Evolutionary conservation across 208 protist species (phyloP).

Genomic region (Wallacemonas sp.): DNA sequence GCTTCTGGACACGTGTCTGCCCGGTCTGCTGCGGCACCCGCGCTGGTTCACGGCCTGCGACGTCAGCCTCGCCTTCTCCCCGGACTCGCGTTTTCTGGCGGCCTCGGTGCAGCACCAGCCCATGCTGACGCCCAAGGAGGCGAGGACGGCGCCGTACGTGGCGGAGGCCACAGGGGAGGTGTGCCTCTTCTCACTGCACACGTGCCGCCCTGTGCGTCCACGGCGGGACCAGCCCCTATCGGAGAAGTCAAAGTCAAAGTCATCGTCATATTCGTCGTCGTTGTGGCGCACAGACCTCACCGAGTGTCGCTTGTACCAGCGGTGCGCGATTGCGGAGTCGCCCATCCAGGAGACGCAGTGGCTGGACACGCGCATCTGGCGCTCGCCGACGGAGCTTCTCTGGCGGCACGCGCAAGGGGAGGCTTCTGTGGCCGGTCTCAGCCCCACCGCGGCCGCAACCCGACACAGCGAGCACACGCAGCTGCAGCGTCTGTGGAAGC

Average conservation of each 20-base stretch:
- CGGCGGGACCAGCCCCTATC: too few species aligned
- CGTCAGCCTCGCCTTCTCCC: conserved; percentile 57
- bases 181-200: conserved; percentile 69
- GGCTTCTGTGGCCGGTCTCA: conserved; percentile 14
- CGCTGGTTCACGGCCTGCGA: conserved; percentile 68
- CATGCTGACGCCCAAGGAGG: conserved; percentile 9
- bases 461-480: neutral
- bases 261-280: neutral
- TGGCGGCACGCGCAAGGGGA: conserved; percentile 6
- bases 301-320: conserved; percentile 40
- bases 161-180: conserved; percentile 43
- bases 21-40: conserved; percentile 28
- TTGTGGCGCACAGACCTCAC: neutral
- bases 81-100: conserved; percentile 62
- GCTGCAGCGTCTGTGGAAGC: neutral
- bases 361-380: conserved; percentile 74
- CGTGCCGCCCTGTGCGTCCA: neutral
- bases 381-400: neutral
- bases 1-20: conserved; percentile 42
- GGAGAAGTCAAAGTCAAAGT: too few species aligned
- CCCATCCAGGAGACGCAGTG: conserved; percentile 52
- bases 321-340: conserved; percentile 34
- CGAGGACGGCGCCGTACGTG: conserved; percentile 1
- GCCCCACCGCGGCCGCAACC: conserved; percentile 15
- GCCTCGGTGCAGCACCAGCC: conserved; percentile 59